Percentiles rank a stretch among this genome's conserved stretches.
These are phyloP conservation scores for Aspergillus spinulosporus DNA, from an alignment of 2,329 filamentous ascomycete species.

Conservation along the genomic window DNA sequence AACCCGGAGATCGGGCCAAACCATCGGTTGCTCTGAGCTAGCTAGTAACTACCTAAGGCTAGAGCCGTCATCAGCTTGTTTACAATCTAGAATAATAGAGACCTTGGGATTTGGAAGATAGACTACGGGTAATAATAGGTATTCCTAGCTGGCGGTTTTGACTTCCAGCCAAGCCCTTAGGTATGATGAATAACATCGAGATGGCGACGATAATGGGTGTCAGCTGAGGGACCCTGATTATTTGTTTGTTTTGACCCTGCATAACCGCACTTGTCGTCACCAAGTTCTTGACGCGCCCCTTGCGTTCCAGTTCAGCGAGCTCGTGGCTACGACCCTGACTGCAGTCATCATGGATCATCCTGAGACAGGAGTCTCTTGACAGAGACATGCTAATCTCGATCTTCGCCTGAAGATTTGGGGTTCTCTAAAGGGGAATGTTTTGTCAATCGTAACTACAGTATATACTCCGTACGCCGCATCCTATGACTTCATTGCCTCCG, in stretches of 20 bases:
- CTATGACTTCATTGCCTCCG: constrained; percentile 4
- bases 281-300: constrained; percentile 19
- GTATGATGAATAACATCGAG: constrained; percentile 1
- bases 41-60: background rate
- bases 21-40: background rate
- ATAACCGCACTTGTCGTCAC: constrained; percentile 19
- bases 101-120: background rate
- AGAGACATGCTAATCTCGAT: background rate
- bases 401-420: background rate
- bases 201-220: background rate
- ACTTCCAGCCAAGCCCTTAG: background rate
- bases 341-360: background rate
- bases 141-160: background rate
- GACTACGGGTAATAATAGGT: background rate
- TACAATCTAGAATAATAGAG: background rate
- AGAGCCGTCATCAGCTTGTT: background rate
- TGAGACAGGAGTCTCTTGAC: background rate
- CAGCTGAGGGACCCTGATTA: background rate
- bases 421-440: constrained; percentile 1
- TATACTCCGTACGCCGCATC: background rate
- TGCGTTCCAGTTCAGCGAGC: constrained; percentile 22
- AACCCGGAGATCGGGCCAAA: background rate
- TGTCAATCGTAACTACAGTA: background rate
- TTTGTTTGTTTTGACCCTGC: constrained; percentile 23
- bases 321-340: constrained; percentile 24